Base-by-base conservation (phyloP, 495 filamentous ascomycete species). In the Podospora sp. region DNA sequence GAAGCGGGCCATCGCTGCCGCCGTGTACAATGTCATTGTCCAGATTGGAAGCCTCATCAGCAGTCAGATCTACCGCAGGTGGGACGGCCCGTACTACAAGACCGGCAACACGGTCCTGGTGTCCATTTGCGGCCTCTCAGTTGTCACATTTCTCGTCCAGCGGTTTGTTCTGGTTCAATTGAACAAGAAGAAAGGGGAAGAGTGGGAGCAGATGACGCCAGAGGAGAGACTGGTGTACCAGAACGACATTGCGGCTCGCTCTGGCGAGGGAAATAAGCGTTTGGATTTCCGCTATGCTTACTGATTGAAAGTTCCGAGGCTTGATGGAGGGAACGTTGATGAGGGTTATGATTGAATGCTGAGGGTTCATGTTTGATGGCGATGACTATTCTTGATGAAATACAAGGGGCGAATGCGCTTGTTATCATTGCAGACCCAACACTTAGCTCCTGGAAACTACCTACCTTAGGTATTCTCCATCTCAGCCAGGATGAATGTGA, bases 191-290 rank as follows among this genome's bases (percentile, higher is more conserved):
- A 73, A 75, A 36, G 75, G 72, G 49, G 51, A 57, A n/a, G 75
- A 74, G 58, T 82, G 79, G 89, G 78, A 84, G 66, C 79, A 78
- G 0, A 91, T 92, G 90, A 82, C 76, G 9, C 79, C 79, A n/a
- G 83, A 82, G 22, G 85, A 92, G 73, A 81, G 82, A 71, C 71
- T 84, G 33, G 75, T 74, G 36, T 93, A 92, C 72, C 90, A 89
- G 29, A 84, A 73, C 1, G 84, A 91, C 67, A 62, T 71, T 18
- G 71, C 29, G 25, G 73, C 72, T 6, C 68, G 79, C 8, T 77
- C 78, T 60, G 52, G 68, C 29, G 82, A 85, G 64, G 89, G 90
- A 20, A 92, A 92, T 70, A 93, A 92, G 75, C 82, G 90, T 75
- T 83, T 84, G 59, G 81, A 85, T 68, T 85, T 85, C 63, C 69